These are phyloP conservation scores for Iodosphaeria phyllophila DNA, from an alignment of 2,329 filamentous ascomycete species.

Conservation along the genomic window DNA sequence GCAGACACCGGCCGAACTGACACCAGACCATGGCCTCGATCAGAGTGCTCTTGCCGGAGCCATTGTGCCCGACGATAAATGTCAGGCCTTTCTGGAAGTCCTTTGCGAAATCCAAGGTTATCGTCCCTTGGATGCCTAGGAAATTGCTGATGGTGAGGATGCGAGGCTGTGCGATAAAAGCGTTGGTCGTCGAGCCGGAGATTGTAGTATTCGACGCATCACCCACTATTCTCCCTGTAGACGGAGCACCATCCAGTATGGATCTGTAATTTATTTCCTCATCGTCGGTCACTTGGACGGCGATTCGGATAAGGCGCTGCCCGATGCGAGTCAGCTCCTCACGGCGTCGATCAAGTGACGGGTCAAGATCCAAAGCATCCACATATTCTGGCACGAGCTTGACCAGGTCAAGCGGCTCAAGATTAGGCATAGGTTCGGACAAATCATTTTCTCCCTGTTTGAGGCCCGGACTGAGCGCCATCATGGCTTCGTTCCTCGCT, in stretches of 20 bases:
- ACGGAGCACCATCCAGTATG: neutral
- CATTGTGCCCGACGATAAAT: conserved; percentile 13
- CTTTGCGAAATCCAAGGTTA: conserved; percentile 10
- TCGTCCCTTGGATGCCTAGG: conserved; percentile 12
- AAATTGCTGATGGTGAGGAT: conserved; percentile 15
- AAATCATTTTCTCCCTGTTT: too few relatives aligned
- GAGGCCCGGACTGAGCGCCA: too few relatives aligned
- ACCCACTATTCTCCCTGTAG: neutral
- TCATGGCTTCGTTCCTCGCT: too few relatives aligned
- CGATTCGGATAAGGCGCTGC: neutral
- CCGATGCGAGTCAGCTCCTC: conserved; percentile 1
- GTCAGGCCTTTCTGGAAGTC: conserved; percentile 10
- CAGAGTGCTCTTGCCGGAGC: conserved; percentile 15
- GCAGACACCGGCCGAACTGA: conserved; percentile 14
- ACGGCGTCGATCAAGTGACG: neutral
- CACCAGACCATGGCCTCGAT: conserved; percentile 16
- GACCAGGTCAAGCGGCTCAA: too few relatives aligned
- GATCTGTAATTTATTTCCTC: neutral
- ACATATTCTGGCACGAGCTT: too few relatives aligned
- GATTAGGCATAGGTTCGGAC: too few relatives aligned
- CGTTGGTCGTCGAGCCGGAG: conserved; percentile 1
- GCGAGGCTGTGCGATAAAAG: conserved; percentile 11
- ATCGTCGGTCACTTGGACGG: too few relatives aligned
- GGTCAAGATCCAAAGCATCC: too few relatives aligned
- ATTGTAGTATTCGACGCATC: too few relatives aligned